A percentile compares a stretch with the other conserved stretches of the same genome.
These are phyloP conservation scores for Monotropa hypopitys DNA, from an alignment of 179 eudicot species.

Conservation along the genomic window DNA sequence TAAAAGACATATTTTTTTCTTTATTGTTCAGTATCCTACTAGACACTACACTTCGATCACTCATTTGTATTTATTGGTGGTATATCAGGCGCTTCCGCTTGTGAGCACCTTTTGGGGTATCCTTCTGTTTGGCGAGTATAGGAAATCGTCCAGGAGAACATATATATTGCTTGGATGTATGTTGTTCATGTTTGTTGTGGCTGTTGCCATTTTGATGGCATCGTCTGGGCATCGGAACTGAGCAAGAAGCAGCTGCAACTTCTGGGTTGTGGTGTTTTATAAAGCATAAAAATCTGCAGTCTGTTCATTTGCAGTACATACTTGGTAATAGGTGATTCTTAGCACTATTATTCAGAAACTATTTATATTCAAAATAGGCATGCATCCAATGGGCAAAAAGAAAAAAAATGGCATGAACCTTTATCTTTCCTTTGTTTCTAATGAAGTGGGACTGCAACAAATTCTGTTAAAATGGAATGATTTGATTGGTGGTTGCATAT, in stretches of 20 bases:
- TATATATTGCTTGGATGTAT: constrained; percentile 48
- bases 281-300: neutral
- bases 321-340: neutral
- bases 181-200: constrained; percentile 63
- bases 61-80: neutral
- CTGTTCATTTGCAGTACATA: neutral
- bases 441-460: too few species aligned
- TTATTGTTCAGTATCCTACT: neutral
- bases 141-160: constrained; percentile 57
- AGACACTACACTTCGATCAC: neutral
- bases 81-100: constrained; percentile 67
- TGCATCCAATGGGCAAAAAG: neutral
- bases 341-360: neutral
- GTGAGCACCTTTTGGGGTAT: constrained; percentile 93
- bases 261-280: neutral
- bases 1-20: neutral
- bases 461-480: neutral
- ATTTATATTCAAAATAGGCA: neutral
- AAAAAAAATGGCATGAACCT: neutral
- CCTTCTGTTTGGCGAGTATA: constrained; percentile 71
- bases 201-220: constrained; percentile 72
- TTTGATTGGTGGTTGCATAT: too few species aligned
- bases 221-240: constrained; percentile 41
- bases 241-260: neutral
- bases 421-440: neutral